Conservation (phyloP, 2,329 filamentous ascomycete genomes). For the Fusarium sp. region DNA sequence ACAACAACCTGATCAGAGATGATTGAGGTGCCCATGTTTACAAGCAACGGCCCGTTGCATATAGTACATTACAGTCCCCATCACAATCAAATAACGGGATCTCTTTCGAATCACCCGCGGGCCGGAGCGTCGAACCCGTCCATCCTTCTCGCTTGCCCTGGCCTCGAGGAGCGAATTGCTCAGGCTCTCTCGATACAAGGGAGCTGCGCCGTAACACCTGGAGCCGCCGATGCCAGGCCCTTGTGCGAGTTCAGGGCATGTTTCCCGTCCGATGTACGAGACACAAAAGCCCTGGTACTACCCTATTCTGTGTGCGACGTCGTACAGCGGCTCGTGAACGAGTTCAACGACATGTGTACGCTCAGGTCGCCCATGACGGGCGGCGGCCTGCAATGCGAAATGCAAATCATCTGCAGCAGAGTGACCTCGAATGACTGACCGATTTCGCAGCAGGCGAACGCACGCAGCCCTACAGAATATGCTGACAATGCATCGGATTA, state of each 20-base stretch:
- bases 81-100: constrained; percentile 20
- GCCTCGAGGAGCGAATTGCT: constrained; percentile 41
- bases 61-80: background rate
- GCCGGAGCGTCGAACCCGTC: constrained; percentile 34
- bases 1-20: constrained; percentile 6
- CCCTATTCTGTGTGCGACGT: constrained; percentile 18
- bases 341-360: constrained; percentile 8
- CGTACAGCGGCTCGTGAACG: constrained; percentile 37
- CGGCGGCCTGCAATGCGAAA: constrained; percentile 3
- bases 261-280: constrained; percentile 11
- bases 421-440: background rate
- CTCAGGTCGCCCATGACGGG: background rate
- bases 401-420: constrained; percentile 3
- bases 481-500: constrained; percentile 9
- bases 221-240: constrained; percentile 20
- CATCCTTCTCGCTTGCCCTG: constrained; percentile 40
- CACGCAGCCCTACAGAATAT: constrained; percentile 35
- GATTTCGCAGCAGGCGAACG: constrained; percentile 4
- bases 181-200: constrained; percentile 24
- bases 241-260: constrained; percentile 12
- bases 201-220: constrained; percentile 33
- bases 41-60: constrained; percentile 19
- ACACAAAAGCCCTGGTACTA: constrained; percentile 27
- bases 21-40: background rate
- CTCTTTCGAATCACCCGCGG: constrained; percentile 22